Evolutionary conservation across 2,329 filamentous ascomycete species (phyloP), one percentile per base, ranked within the genome.

Genomic region (Verticillium nonalfalfae): DNA sequence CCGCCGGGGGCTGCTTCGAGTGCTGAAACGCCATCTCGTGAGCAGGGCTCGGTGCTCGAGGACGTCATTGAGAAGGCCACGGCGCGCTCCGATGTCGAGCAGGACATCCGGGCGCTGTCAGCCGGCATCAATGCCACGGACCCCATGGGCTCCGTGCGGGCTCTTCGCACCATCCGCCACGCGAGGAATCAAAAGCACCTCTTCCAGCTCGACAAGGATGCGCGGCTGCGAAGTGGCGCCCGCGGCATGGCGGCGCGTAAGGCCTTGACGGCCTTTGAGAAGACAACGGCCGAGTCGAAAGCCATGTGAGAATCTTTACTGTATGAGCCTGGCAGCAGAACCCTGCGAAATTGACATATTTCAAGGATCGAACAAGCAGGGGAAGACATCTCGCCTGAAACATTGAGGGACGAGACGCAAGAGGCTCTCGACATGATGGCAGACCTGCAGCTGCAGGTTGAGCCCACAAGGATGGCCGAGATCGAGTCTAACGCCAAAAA

Each of bases 231-330:
- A 59, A 94, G 90, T 68, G 91, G 92, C 38, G 84, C 90, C 1
- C 78, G 91, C 52, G 92, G 92, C 0, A 77, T 90, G 70, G 83
- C 89, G 63, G 91, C 91, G 0, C 81, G 91, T n/a, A 94, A 95
- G 68, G 84, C 87, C 1, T 74, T 95, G 18, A 85, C 86, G 58
- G 82, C 83, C 4, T 83, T 87, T 34, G 91, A 96, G 69, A 87
- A 86, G 65, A 82, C 82, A 15, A 79, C 91, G 2, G 81, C 84
- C 11, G 82, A 85, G 56, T 88, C 85, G 0, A 74, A 79, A 45
- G 72, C 72, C 10, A 59, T 79, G 84, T 88, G 73, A 70, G 79
- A 3, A 40, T 65, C 26, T 63, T 13, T 9, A 3, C 1, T 26
- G 9, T 2, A 7, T 52, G 10, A 10, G 34, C 10, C 14, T 40